Conservation (phyloP, 768 basidiomycete species). For the Kwoniella heveanensis region DNA sequence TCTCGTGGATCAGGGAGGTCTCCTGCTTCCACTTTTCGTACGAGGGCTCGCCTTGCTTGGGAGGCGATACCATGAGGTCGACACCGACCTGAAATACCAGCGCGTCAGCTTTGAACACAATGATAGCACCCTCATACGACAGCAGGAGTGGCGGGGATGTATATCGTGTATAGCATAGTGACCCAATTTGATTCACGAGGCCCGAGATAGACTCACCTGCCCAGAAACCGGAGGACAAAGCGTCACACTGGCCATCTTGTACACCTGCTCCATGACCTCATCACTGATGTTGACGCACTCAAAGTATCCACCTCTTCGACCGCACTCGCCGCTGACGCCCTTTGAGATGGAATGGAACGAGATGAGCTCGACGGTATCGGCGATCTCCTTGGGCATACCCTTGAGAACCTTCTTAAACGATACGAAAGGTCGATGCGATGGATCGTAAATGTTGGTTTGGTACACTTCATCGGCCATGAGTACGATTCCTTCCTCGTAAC, state of each 20-base stretch:
- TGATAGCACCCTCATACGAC: no score
- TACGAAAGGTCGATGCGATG: conserved; percentile 69
- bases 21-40: conserved; percentile 81
- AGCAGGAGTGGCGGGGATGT: no score
- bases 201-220: conserved; percentile 54
- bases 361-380: conserved; percentile 68
- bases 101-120: no score
- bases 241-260: conserved; percentile 91
- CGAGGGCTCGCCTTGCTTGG: conserved; percentile 71
- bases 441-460: conserved; percentile 83
- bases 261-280: conserved; percentile 79
- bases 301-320: conserved; percentile 94
- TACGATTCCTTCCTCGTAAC: conserved; percentile 80
- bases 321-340: conserved; percentile 94
- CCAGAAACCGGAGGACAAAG: conserved; percentile 88
- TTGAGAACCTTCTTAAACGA: conserved; percentile 89
- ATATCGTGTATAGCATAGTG: no score
- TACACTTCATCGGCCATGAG: conserved; percentile 99
- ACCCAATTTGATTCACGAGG: no score
- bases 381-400: conserved; percentile 64
- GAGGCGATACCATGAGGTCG: conserved; percentile 90
- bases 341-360: conserved; percentile 99
- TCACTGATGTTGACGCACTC: conserved; percentile 80
- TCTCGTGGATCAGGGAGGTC: conserved; percentile 75
- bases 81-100: conserved; percentile 71